A percentile compares a stretch with the other conserved stretches of the same genome.
These are phyloP conservation scores for Citrus medica DNA, from an alignment of 345 rosid species.

Conservation along the genomic window DNA sequence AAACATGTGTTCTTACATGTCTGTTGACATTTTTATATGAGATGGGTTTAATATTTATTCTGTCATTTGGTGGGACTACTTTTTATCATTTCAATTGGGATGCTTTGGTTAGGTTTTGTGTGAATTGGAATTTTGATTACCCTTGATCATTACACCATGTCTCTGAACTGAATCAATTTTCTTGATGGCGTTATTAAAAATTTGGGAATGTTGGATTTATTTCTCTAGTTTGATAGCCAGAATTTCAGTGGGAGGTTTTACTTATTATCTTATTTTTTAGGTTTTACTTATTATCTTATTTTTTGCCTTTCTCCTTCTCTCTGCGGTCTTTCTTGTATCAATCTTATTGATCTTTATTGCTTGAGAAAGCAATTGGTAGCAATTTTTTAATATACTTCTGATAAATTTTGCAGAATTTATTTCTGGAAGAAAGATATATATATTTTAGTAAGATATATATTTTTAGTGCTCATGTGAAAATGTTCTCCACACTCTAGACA, in stretches of 20 bases:
- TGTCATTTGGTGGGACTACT: background rate
- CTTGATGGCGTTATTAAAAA: background rate
- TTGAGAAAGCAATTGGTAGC: background rate
- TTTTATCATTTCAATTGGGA: background rate
- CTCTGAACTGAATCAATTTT: background rate
- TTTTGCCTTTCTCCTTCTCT: background rate
- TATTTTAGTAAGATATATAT: no score
- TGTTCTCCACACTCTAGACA: background rate
- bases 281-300: background rate
- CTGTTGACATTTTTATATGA: background rate
- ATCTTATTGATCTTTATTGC: background rate
- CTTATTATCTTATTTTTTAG: background rate
- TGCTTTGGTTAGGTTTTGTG: background rate
- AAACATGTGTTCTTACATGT: background rate
- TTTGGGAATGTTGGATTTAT: background rate
- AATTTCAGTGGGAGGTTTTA: background rate
- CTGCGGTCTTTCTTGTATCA: background rate
- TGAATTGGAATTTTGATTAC: background rate
- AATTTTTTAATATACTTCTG: background rate
- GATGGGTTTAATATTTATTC: background rate
- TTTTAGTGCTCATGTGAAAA: background rate
- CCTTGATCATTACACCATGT: background rate
- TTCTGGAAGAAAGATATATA: background rate
- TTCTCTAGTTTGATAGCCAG: background rate
- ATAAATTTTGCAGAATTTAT: background rate